These are phyloP conservation scores for Bidens hawaiensis DNA, from an alignment of 140 eudicot species.

Conservation along the genomic window DNA sequence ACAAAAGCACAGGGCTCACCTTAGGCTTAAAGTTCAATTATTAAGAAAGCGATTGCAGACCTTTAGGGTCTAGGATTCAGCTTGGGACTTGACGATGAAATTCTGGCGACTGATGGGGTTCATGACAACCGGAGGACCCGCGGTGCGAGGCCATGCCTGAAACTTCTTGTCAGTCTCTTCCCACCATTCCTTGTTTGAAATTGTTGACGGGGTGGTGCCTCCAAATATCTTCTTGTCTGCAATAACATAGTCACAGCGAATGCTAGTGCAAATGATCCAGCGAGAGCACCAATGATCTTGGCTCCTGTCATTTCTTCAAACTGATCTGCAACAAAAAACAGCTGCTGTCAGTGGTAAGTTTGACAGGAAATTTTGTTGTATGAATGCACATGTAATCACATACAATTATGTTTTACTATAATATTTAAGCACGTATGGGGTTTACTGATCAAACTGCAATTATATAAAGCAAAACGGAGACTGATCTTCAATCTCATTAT, in stretches of 20 bases:
- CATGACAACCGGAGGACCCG: constrained; percentile 90
- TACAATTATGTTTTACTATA: not conserved
- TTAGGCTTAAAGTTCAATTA: not conserved
- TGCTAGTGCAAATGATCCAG: constrained; percentile 55
- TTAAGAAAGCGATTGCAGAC: not conserved
- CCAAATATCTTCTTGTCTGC: constrained; percentile 83
- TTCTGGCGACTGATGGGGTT: constrained; percentile 89
- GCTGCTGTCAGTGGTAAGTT: not conserved
- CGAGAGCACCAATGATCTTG: constrained; percentile 44
- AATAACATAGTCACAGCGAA: constrained; percentile 42
- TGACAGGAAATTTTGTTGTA: not conserved
- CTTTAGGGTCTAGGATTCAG: constrained; percentile 24
- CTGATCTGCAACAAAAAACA: constrained; percentile 7
- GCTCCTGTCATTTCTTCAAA: constrained; percentile 45
- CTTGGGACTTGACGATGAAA: constrained; percentile 61
- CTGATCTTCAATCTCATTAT: too few relatives aligned
- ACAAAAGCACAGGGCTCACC: constrained; percentile 27
- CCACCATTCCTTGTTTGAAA: constrained; percentile 71
- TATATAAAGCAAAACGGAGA: too few relatives aligned
- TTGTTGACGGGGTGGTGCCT: constrained; percentile 74
- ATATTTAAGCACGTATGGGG: not conserved
- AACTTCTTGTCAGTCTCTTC: constrained; percentile 76
- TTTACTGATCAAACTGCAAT: not conserved
- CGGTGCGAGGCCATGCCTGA: constrained; percentile 95
- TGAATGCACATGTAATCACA: not conserved